These are phyloP conservation scores for Xylaria multiplex DNA, from an alignment of 2,329 filamentous ascomycete species.

Conservation along the genomic window DNA sequence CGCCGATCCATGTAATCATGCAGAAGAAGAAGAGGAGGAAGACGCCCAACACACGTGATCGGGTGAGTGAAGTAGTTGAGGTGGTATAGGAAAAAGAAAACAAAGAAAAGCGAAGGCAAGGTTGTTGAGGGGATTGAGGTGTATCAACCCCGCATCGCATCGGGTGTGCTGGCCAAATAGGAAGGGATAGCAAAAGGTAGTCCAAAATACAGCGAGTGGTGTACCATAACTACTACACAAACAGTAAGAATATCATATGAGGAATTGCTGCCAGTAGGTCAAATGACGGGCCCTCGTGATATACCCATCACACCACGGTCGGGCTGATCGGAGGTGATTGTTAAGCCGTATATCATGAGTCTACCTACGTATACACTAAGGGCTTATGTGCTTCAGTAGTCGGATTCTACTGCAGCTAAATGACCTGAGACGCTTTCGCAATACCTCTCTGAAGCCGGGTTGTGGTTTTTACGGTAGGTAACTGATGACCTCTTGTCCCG, in stretches of 20 bases:
- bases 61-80: background rate
- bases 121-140: constrained; percentile 1
- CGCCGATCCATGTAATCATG: constrained; percentile 8
- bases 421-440: background rate
- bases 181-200: background rate
- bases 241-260: background rate
- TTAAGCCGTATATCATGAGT: background rate
- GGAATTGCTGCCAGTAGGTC: background rate
- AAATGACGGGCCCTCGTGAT: constrained; percentile 19
- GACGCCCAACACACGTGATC: constrained; percentile 3
- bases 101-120: background rate
- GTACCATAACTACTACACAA: too few relatives aligned
- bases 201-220: too few relatives aligned
- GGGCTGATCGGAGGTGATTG: too few relatives aligned
- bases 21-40: background rate
- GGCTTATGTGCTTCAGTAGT: too few relatives aligned
- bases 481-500: too few relatives aligned
- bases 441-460: background rate
- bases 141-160: constrained; percentile 25
- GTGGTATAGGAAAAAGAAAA: background rate
- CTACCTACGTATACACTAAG: background rate
- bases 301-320: background rate
- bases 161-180: constrained; percentile 13
- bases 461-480: background rate
- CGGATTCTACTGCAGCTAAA: too few relatives aligned